These are phyloP conservation scores for Dactylonectria macrodidyma DNA, from an alignment of 2,329 filamentous ascomycete species.

Conservation along the genomic window DNA sequence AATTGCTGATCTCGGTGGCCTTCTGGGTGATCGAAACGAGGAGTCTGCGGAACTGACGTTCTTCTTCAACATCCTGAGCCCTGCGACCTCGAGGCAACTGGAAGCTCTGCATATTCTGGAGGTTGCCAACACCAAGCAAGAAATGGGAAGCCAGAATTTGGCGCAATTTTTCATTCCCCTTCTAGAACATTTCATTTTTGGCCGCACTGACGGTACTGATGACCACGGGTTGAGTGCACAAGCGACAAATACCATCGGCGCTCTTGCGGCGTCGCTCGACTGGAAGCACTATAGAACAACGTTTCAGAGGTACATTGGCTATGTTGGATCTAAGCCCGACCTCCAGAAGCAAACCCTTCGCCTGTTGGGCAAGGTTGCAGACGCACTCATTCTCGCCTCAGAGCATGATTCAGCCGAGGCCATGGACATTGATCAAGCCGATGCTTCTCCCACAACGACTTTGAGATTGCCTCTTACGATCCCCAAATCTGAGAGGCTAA, in stretches of 20 bases:
- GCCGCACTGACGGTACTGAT: constrained; percentile 79
- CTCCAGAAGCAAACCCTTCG: constrained; percentile 89
- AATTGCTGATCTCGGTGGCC: constrained; percentile 79
- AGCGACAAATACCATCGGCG: constrained; percentile 84
- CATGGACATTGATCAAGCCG: constrained; percentile 59
- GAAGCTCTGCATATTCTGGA: constrained; percentile 86
- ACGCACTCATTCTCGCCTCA: constrained; percentile 77
- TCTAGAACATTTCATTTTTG: constrained; percentile 94
- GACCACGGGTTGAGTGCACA: constrained; percentile 91
- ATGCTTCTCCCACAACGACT: constrained; percentile 44
- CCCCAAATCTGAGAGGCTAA: constrained; percentile 77
- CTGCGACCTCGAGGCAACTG: constrained; percentile 87
- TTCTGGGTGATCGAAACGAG: constrained; percentile 76
- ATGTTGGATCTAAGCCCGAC: constrained; percentile 84
- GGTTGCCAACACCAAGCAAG: constrained; percentile 73
- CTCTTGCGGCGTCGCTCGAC: constrained; percentile 81
- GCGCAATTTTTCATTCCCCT: constrained; percentile 91
- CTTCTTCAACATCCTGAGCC: constrained; percentile 93
- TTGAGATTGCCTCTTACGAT: constrained; percentile 74
- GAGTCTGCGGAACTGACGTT: constrained; percentile 79
- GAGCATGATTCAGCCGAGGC: constrained; percentile 53
- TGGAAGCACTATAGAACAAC: constrained; percentile 93
- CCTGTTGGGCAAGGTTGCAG: constrained; percentile 85
- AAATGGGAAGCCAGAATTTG: constrained; percentile 83
- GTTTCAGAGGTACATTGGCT: constrained; percentile 86